Evolutionary conservation across 208 protist genomes (phyloP).

Genomic region (Crithidia expoeki): DNA sequence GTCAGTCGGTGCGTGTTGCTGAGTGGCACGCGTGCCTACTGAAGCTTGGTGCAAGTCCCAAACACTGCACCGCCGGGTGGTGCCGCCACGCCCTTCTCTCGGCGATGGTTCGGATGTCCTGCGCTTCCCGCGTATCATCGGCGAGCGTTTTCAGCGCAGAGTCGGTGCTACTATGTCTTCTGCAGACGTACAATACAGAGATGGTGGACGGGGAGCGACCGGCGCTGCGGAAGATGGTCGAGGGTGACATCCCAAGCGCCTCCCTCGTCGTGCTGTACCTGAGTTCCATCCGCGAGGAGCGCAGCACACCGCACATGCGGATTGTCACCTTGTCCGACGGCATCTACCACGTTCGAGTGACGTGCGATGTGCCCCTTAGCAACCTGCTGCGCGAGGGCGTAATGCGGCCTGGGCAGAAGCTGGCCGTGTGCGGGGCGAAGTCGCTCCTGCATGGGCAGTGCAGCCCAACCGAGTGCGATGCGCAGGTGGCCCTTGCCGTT

Average conservation of each 20-base stretch:
- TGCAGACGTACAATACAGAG: constrained; percentile 78
- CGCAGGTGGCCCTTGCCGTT: constrained; percentile 54
- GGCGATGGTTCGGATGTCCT: constrained; percentile 40
- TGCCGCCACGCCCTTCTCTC: constrained; percentile 56
- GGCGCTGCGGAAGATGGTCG: constrained; percentile 66
- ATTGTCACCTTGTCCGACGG: constrained; percentile 74
- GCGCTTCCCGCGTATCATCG: background rate
- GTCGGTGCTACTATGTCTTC: constrained; percentile 55
- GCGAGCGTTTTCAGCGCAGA: constrained; percentile 16
- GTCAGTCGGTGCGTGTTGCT: constrained; percentile 9
- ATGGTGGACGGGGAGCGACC: constrained; percentile 68
- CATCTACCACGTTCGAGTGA: constrained; percentile 65
- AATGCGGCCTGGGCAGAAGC: constrained; percentile 53
- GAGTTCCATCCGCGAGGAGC: constrained; percentile 49
- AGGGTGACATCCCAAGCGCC: constrained; percentile 67
- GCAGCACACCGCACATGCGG: constrained; percentile 55
- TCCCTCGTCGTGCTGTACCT: constrained; percentile 64
- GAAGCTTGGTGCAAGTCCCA: constrained; percentile 41
- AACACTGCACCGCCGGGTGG: constrained; percentile 52
- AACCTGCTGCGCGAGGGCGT: constrained; percentile 66
- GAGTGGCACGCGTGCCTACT: constrained; percentile 61
- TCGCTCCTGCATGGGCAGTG: constrained; percentile 44
- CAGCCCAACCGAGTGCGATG: constrained; percentile 59
- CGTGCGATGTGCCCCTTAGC: constrained; percentile 78
- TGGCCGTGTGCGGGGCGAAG: constrained; percentile 73